phyloP scores from a whole-genome alignment of 371 early-diverging fungal genomes.

The Mucor velutinosus region DNA sequence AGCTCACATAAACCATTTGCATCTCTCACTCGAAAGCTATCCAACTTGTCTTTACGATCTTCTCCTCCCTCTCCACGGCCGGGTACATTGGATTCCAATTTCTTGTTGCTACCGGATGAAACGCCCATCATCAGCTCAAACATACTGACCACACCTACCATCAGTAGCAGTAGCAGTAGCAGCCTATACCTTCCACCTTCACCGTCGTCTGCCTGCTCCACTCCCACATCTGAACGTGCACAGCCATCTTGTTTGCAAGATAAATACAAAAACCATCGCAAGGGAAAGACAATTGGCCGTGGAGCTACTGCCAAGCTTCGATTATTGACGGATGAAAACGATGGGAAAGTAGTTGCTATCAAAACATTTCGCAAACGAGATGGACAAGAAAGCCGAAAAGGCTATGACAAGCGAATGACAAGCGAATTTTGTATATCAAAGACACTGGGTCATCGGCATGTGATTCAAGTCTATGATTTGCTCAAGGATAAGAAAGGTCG shows the following conservation, averaged over 20 bases:
- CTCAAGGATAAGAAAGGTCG: constrained; percentile 53
- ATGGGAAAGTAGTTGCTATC: constrained; percentile 19
- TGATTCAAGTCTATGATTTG: constrained; percentile 73
- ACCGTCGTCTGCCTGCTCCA: constrained; percentile 18
- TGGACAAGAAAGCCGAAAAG: constrained; percentile 50
- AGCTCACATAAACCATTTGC: not conserved
- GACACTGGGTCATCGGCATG: constrained; percentile 62
- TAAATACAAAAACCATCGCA: constrained; percentile 27
- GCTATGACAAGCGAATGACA: constrained; percentile 66
- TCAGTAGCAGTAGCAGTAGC: constrained; percentile 1
- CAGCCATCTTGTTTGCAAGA: constrained; percentile 23
- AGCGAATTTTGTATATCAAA: constrained; percentile 74
- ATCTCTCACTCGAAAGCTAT: constrained; percentile 18
- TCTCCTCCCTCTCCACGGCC: constrained; percentile 10
- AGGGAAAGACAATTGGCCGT: constrained; percentile 27
- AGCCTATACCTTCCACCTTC: constrained; percentile 16
- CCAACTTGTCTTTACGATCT: constrained; percentile 20
- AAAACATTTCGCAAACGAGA: constrained; percentile 59
- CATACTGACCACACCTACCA: not conserved
- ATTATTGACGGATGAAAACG: constrained; percentile 8
- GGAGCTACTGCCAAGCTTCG: constrained; percentile 37
- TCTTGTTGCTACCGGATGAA: constrained; percentile 2
- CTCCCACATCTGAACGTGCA: constrained; percentile 19
- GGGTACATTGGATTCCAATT: not conserved
- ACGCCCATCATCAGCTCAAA: not conserved